Conservation (phyloP, 345 rosid genomes). For the Diplotaxis tenuifolia region DNA sequence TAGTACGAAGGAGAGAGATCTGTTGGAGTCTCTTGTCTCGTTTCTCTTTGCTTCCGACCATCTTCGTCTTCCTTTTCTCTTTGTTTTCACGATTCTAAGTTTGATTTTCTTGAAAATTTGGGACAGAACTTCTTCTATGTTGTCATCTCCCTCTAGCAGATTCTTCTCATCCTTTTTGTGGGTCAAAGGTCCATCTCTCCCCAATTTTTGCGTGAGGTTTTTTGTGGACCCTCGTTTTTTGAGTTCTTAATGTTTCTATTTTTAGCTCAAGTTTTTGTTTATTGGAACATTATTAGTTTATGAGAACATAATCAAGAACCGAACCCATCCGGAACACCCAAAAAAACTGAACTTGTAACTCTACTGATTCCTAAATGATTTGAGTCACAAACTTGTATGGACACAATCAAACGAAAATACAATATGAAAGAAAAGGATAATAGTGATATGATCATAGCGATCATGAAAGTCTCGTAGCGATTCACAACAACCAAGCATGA, state of each 20-base stretch:
- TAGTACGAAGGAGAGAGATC: conserved; percentile 82
- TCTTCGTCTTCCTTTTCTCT: not conserved
- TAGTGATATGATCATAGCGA: too few relatives aligned
- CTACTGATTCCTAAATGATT: too few relatives aligned
- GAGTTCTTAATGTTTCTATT: conserved; percentile 4
- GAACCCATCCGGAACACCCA: too few relatives aligned
- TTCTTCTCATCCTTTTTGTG: conserved; percentile 19
- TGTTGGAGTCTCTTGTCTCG: conserved; percentile 77
- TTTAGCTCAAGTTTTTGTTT: not conserved
- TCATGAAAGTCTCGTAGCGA: too few relatives aligned
- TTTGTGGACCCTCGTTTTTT: conserved; percentile 7
- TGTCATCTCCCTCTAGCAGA: conserved; percentile 16
- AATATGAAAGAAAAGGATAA: too few relatives aligned
- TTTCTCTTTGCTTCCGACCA: conserved; percentile 64
- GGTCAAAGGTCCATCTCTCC: conserved; percentile 17
- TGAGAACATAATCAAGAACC: too few relatives aligned
- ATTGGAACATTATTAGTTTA: too few relatives aligned
- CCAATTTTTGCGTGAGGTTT: conserved; percentile 2
- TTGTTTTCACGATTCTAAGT: not conserved
- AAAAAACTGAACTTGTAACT: too few relatives aligned
- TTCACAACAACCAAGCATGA: too few relatives aligned
- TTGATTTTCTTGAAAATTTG: not conserved
- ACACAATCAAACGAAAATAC: too few relatives aligned
- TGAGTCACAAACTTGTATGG: too few relatives aligned
- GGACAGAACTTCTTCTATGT: not conserved